Conservation (phyloP, 2,329 filamentous ascomycete genomes). For the Pestalotiopsis sp. region DNA sequence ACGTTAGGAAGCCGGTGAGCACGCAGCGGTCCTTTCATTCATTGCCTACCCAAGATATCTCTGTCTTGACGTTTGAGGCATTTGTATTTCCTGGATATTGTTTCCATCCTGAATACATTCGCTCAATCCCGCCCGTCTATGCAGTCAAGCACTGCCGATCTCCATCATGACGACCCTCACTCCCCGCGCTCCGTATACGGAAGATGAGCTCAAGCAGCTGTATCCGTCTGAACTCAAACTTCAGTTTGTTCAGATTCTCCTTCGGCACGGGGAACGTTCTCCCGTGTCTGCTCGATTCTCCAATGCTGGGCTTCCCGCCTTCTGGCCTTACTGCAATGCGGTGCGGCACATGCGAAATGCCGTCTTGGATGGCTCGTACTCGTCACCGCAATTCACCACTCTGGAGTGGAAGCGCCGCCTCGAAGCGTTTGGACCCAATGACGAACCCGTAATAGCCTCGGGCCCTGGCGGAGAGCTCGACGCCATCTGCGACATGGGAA, state of each 20-base stretch:
- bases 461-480: conserved; percentile 74
- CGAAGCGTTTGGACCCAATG: conserved; percentile 76
- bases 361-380: conserved; percentile 43
- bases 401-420: conserved; percentile 71
- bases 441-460: conserved; percentile 69
- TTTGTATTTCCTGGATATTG: background rate
- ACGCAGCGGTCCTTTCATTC: background rate
- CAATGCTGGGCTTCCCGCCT: conserved; percentile 67
- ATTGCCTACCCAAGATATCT: background rate
- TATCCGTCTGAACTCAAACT: conserved; percentile 82
- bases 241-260: conserved; percentile 85
- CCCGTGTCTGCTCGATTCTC: conserved; percentile 88
- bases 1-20: background rate
- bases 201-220: conserved; percentile 76
- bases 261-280: conserved; percentile 79
- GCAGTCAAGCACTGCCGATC: background rate
- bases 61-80: background rate
- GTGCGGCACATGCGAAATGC: conserved; percentile 67
- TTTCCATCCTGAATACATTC: background rate
- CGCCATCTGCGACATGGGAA: conserved; percentile 76
- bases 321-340: conserved; percentile 90
- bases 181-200: conserved; percentile 75
- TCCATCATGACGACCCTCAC: conserved; percentile 73
- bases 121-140: background rate
- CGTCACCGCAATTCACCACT: conserved; percentile 39